A percentile compares a stretch with the other conserved stretches of the same genome.
Evolutionary conservation across 2,329 filamentous ascomycete genomes (phyloP).

Genomic region (Pseudocercospora cruenta): DNA sequence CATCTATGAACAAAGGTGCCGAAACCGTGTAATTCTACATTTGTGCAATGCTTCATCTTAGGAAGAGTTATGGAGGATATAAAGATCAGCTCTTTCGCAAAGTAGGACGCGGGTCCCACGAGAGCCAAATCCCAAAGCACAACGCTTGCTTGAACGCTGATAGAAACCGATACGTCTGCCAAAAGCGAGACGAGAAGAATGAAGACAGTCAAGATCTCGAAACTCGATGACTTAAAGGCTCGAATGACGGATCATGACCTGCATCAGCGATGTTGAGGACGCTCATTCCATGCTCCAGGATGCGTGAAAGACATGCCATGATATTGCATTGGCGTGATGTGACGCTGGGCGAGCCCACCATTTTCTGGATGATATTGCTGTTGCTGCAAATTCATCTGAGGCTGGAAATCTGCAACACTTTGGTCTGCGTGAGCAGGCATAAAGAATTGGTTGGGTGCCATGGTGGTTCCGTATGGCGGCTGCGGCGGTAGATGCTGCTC

Average conservation of each 20-base stretch:
- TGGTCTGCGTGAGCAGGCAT: constrained; percentile 20
- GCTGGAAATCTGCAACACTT: constrained; percentile 17
- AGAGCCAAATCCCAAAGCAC: neutral
- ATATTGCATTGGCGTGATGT: constrained; percentile 20
- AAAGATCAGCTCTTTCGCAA: neutral
- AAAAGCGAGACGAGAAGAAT: neutral
- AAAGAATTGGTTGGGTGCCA: constrained; percentile 23
- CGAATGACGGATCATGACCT: neutral
- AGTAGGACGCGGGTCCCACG: neutral
- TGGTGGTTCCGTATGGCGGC: constrained; percentile 8
- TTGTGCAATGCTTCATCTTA: neutral
- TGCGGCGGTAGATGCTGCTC: neutral
- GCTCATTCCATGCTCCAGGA: constrained; percentile 8
- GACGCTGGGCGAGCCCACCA: constrained; percentile 11
- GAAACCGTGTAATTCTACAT: constrained; percentile 17
- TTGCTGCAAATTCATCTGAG: constrained; percentile 11
- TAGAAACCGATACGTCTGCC: neutral
- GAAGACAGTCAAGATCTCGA: neutral
- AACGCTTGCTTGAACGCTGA: constrained; percentile 24
- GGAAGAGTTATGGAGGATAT: neutral
- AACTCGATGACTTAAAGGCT: neutral
- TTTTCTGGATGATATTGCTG: constrained; percentile 17
- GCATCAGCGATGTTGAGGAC: constrained; percentile 1
- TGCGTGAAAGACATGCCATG: constrained; percentile 17
- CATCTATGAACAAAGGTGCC: constrained; percentile 15